Base-by-base conservation (phyloP, 192 early-diverging fungal species). In the Martensiomyces pterosporus region DNA sequence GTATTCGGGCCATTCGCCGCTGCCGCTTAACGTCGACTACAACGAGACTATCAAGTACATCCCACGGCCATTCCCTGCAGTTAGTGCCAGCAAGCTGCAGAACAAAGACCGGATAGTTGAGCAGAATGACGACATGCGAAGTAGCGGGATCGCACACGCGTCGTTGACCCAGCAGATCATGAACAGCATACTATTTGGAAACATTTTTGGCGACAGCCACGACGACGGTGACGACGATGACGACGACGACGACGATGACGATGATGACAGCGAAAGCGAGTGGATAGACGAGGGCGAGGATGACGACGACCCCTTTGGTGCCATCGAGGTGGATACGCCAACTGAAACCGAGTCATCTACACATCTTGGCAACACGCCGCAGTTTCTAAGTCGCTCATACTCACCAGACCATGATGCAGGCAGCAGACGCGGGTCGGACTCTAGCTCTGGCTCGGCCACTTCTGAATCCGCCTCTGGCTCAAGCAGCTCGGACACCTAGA, bases 101-200 rank as follows among this genome's bases (percentile, higher is more conserved):
- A 22, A 42, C 29, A 32, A 32, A 32, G 12, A 5, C 29, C 29
- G 12, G 29, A 32, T 32, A 5, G 34, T 55, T 2, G 21, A 32
- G 37, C 45, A 49, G 13, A 67, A 67, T 39, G 57, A 67, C 21
- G 52, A 60, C 8, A 59, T 67, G 51, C 56, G 57, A 13, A 17
- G 29, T 21, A 39, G 15, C 25, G 49, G 53, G 2, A 29, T 62
- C 17, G 40, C 59, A 2, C 49, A 62, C 13, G 32, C 60, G 2
- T 41, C 59, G 14, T 33, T 69, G 49, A 57, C 67, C 1, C 42
- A 25, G 10, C 66, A 55, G 39, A 36, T 68, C 29, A 52, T 61
- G 49, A 52, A 36, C 25, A 53, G 39, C 4, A 47, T 61, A 18
- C 18, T 61, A 39, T 43, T 68, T 34, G 35, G 47, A 17, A 39